Evolutionary conservation across 2,329 filamentous ascomycete species (phyloP).

Genomic region (Coniella vitis): DNA sequence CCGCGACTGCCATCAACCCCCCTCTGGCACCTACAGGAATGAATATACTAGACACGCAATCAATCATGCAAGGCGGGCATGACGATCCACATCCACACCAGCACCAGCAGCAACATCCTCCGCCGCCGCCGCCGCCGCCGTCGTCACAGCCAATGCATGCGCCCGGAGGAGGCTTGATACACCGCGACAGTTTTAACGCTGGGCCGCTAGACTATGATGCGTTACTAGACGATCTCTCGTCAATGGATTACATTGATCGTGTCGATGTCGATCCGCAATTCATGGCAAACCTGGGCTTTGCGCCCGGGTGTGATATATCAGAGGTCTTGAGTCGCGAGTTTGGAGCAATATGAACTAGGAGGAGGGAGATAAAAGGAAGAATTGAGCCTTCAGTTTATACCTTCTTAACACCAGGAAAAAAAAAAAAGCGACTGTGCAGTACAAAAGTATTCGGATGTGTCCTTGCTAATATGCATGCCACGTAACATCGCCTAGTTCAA

Average conservation of each 20-base stretch:
- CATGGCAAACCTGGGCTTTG: slow-evolving; percentile 61
- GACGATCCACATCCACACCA: slow-evolving; percentile 2
- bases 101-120: too few relatives aligned
- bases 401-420: too few relatives aligned
- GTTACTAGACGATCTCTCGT: slow-evolving; percentile 44
- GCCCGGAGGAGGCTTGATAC: slow-evolving; percentile 8
- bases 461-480: too few relatives aligned
- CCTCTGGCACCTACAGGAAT: slow-evolving; percentile 1
- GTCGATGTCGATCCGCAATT: slow-evolving; percentile 54
- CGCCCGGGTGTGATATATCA: slow-evolving; percentile 52
- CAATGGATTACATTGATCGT: slow-evolving; percentile 41
- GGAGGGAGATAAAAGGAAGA: too few relatives aligned
- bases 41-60: background rate
- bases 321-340: slow-evolving; percentile 30
- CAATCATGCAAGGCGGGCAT: slow-evolving; percentile 8
- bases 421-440: too few relatives aligned
- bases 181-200: slow-evolving; percentile 20
- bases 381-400: too few relatives aligned
- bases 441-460: too few relatives aligned
- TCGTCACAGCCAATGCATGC: background rate
- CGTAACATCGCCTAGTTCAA: too few relatives aligned
- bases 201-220: slow-evolving; percentile 41
- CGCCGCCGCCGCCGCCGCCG: too few relatives aligned
- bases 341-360: slow-evolving; percentile 24
- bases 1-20: background rate